Evolutionary conservation across 1,284 basidiomycete genomes (phyloP), one percentile per base, ranked within the genome.

Genomic region (Rhodotorula sp.): DNA sequence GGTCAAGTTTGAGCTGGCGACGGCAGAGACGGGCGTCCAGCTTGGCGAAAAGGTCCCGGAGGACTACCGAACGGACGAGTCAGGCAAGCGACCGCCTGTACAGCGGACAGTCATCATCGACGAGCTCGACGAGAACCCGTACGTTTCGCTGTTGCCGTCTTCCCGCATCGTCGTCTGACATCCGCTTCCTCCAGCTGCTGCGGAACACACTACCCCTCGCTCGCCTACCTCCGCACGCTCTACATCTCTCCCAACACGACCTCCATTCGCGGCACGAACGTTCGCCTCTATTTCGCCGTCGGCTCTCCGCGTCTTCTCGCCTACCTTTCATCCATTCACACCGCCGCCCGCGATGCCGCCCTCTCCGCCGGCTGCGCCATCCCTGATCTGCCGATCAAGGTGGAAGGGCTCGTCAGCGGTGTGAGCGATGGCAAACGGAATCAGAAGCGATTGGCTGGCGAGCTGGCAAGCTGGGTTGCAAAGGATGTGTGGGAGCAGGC

Each of bases 21-120:
- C 48, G 32, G 83, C 85, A 74, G 78, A 79, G n/a, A 79, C 80
- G 53, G 80, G 82, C 53, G 71, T 64, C 34, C 27, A 32, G 62
- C 49, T 72, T 59, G 77, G 79, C 27, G 79, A 86, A 74, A 84
- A 83, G 22, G 82, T 91, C 62, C 87, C 88, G 56, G 80, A 84
- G 60, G 87, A 91, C 80, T 89, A 90, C 79, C 86, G 88, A 49
- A 85, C 88, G 73, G 57, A 39, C 10, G 53, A 49, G 27, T 11
- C 78, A 77, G 44, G 80, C 51, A 91, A 54, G 17, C 32, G 74
- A 7, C 39, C 56, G 39, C 67, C 65, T n/a, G 88, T 94, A 15
- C 89, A 91, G 76, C 84, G 92, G 27, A 87, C 90, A 24, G 86
- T 92, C 47, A 84, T 89, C 53, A 94, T 94, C 63, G 88, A 92